Evolutionary conservation across 2,329 filamentous ascomycete species (phyloP).

Genomic region (Fusarium chlamydosporum): DNA sequence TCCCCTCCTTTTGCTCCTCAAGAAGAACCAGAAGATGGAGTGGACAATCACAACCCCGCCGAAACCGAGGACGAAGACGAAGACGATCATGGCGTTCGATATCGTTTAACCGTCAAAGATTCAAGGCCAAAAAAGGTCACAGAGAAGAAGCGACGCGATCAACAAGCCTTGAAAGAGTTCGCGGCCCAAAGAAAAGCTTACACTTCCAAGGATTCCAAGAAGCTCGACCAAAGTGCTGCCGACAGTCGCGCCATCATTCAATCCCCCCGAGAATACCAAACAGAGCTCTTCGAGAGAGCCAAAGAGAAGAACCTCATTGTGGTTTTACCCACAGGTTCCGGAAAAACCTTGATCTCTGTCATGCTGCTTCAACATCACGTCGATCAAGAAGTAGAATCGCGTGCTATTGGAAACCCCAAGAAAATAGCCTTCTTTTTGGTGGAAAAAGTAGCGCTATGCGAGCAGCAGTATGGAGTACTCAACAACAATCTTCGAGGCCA

Average conservation of each 20-base stretch:
- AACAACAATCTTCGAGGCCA: constrained; percentile 81
- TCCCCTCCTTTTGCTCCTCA: background rate
- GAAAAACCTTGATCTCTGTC: constrained; percentile 96
- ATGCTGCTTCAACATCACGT: constrained; percentile 83
- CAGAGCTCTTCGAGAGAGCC: constrained; percentile 90
- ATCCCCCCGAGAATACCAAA: constrained; percentile 89
- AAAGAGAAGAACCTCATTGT: constrained; percentile 90
- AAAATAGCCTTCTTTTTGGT: constrained; percentile 90
- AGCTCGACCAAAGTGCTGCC: constrained; percentile 53
- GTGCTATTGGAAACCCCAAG: constrained; percentile 69
- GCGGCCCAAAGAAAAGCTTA: constrained; percentile 56
- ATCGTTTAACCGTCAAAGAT: constrained; percentile 51
- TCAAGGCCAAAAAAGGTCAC: constrained; percentile 57
- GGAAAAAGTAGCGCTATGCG: constrained; percentile 89
- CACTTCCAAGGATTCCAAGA: constrained; percentile 51
- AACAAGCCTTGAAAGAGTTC: constrained; percentile 64
- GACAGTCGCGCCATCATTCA: constrained; percentile 73
- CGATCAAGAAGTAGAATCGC: constrained; percentile 80
- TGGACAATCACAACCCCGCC: constrained; percentile 25
- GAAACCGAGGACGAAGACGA: constrained; percentile 49
- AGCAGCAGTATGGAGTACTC: constrained; percentile 89
- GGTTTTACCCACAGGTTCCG: constrained; percentile 93
- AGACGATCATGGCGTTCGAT: constrained; percentile 50
- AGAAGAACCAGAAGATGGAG: background rate
- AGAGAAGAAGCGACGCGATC: constrained; percentile 65